Evolutionary conservation across 2,329 filamentous ascomycete species (phyloP).

Genomic region (Penicillium sp.): DNA sequence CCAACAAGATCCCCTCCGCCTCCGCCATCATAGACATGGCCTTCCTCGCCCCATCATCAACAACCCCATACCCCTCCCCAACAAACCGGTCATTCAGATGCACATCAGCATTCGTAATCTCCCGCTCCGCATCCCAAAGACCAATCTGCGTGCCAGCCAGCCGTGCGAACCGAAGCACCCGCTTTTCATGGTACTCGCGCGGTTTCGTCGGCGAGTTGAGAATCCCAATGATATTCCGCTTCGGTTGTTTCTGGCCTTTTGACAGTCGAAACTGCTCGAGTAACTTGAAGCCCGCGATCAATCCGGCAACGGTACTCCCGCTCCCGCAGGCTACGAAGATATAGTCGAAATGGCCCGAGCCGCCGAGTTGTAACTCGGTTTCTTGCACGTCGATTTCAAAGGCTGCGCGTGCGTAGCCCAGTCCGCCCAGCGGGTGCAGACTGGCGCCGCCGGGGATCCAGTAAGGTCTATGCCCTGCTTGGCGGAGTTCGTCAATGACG

Average conservation of each 20-base stretch:
- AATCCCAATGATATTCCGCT: conserved; percentile 34
- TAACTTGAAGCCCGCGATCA: conserved; percentile 39
- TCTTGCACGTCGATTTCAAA: conserved; percentile 38
- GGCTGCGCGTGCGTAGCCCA: conserved; percentile 38
- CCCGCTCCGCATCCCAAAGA: conserved; percentile 24
- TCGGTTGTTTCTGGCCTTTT: background rate
- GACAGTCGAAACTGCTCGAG: conserved; percentile 24
- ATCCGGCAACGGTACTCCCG: conserved; percentile 38
- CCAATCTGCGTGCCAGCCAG: conserved; percentile 32
- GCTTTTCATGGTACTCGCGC: conserved; percentile 31
- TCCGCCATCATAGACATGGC: conserved; percentile 29
- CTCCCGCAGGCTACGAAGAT: conserved; percentile 42
- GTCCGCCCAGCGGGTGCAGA: conserved; percentile 35
- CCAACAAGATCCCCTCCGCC: conserved; percentile 33
- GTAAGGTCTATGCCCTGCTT: conserved; percentile 27
- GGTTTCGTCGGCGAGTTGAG: conserved; percentile 37
- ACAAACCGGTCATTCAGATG: conserved; percentile 36
- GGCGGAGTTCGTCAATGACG: conserved; percentile 28
- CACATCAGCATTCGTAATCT: conserved; percentile 35
- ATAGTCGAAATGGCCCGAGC: conserved; percentile 34
- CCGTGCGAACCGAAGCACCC: conserved; percentile 34
- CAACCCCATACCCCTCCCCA: conserved; percentile 35
- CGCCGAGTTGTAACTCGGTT: conserved; percentile 11
- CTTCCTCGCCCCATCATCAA: conserved; percentile 30
- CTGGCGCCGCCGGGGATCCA: conserved; percentile 42